Percentiles rank a stretch among this genome's conserved stretches.
Evolutionary conservation across 2,329 filamentous ascomycete species (phyloP).

Genomic region (Aspergillus oerlinghausenensis): DNA sequence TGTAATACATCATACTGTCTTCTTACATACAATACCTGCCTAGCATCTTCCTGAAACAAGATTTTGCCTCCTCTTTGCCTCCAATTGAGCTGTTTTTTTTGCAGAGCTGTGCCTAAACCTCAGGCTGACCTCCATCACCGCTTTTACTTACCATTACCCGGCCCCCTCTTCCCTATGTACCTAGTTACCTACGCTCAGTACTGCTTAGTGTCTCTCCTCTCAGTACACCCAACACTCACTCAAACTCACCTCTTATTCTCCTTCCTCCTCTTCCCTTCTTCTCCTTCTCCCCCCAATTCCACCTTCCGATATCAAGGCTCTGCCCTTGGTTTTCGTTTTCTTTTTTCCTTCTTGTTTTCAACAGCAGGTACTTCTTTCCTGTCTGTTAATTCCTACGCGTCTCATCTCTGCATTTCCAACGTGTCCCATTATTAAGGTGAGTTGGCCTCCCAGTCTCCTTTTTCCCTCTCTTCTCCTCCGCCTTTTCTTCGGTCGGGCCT

Average conservation of each 20-base stretch:
- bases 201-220: too few species aligned
- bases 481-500: slow-evolving; percentile 19
- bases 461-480: slow-evolving; percentile 16
- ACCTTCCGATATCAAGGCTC: slow-evolving; percentile 18
- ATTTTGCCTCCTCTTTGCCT: not conserved
- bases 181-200: not conserved
- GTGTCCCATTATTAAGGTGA: slow-evolving; percentile 11
- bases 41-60: not conserved
- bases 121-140: not conserved
- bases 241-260: slow-evolving; percentile 5
- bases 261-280: slow-evolving; percentile 5
- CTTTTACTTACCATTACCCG: not conserved
- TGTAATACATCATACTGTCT: not conserved
- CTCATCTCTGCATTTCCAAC: slow-evolving; percentile 8
- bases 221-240: not conserved
- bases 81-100: too few species aligned
- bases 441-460: not conserved
- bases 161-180: not conserved
- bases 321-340: slow-evolving; percentile 13
- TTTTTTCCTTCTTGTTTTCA: slow-evolving; percentile 5
- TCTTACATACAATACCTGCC: not conserved
- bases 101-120: not conserved
- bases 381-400: slow-evolving; percentile 1
- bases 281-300: slow-evolving; percentile 8
- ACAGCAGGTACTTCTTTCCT: slow-evolving; percentile 3